phyloP scores from a whole-genome alignment of 2,329 filamentous ascomycete species.

The Fusarium acutatum region DNA sequence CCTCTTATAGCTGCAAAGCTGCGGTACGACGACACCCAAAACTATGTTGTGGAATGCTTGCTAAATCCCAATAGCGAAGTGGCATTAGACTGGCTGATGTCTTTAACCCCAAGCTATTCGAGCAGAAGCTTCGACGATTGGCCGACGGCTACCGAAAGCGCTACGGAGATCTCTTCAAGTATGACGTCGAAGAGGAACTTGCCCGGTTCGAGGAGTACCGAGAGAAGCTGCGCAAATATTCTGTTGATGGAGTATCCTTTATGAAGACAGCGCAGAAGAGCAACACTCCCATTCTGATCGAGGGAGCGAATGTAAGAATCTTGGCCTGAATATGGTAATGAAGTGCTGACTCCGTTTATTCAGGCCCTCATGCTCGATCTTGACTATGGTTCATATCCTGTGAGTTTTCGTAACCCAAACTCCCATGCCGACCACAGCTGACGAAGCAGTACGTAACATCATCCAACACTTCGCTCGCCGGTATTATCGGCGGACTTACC shows the following conservation, averaged over 20 bases:
- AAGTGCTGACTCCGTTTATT: conserved; percentile 2
- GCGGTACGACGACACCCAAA: not conserved
- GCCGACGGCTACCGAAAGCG: not conserved
- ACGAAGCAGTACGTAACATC: conserved; percentile 58
- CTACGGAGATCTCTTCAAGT: not conserved
- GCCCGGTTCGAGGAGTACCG: not conserved
- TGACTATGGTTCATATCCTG: conserved; percentile 56
- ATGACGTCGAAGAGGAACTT: not conserved
- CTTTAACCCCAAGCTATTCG: not conserved
- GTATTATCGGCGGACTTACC: conserved; percentile 69
- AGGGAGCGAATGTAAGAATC: not conserved
- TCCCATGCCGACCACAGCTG: conserved; percentile 18
- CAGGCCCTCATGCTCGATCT: conserved; percentile 71
- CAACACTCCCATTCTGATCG: not conserved
- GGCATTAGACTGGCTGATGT: not conserved
- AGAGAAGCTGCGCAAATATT: not conserved
- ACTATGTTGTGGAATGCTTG: not conserved
- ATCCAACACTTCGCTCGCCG: conserved; percentile 61
- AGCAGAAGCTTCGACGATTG: not conserved
- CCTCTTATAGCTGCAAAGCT: not conserved
- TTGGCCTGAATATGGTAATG: fast-evolving
- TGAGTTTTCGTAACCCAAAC: conserved; percentile 25
- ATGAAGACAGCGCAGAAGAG: not conserved
- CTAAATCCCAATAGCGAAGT: not conserved
- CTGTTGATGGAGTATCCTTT: not conserved